A percentile compares a stretch with the other conserved stretches of the same genome.
Conservation (phyloP, 805 yeast genomes). For the Teunomyces aglyptinius region DNA sequence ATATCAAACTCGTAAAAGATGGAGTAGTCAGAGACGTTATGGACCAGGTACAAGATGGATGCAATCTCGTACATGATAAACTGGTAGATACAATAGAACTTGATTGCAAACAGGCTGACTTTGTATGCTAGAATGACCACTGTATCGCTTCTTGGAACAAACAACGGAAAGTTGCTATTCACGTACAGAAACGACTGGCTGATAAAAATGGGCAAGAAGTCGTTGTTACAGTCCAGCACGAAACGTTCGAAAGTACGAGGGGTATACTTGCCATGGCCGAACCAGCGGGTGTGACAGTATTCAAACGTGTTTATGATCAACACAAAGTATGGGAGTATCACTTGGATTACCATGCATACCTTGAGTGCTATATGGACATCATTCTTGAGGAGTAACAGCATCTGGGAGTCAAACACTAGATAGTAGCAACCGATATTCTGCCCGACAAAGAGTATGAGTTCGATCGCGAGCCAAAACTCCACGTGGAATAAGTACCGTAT, state of each 20-base stretch:
- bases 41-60: constrained; percentile 11
- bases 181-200: constrained; percentile 33
- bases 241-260: constrained; percentile 5
- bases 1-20: constrained; percentile 1
- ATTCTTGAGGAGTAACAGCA: constrained; percentile 8
- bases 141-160: neutral
- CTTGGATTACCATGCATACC: constrained; percentile 16
- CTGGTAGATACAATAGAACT: constrained; percentile 33
- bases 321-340: constrained; percentile 21
- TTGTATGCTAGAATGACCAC: constrained; percentile 15
- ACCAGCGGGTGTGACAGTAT: neutral
- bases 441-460: constrained; percentile 18
- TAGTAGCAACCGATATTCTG: constrained; percentile 18
- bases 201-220: constrained; percentile 33
- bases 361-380: constrained; percentile 11
- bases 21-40: constrained; percentile 10
- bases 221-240: constrained; percentile 29
- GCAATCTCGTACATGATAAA: constrained; percentile 31
- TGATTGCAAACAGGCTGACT: constrained; percentile 22
- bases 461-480: constrained; percentile 13
- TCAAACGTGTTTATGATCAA: constrained; percentile 10
- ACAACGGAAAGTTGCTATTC: constrained; percentile 19
- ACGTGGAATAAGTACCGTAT: constrained; percentile 20
- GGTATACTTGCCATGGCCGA: neutral
- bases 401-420: constrained; percentile 10